A percentile compares a stretch with the other conserved stretches of the same genome.
phyloP scores from a whole-genome alignment of 2,329 filamentous ascomycete genomes.

The Penicillium digitatum region DNA sequence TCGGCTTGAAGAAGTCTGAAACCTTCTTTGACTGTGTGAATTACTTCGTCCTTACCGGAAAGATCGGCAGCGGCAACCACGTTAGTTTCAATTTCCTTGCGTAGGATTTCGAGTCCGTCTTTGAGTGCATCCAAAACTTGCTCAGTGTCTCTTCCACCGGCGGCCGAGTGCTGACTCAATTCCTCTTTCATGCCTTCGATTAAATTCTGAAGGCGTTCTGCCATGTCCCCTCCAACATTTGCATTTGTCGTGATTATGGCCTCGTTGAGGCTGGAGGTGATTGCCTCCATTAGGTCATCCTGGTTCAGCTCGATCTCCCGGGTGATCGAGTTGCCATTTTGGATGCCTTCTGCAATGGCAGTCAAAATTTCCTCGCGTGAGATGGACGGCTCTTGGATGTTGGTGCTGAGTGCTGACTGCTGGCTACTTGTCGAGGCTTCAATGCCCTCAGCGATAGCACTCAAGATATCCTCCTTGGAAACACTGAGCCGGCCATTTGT shows the following conservation, averaged over 20 bases:
- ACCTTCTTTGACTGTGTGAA: slow-evolving; percentile 63
- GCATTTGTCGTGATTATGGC: slow-evolving; percentile 50
- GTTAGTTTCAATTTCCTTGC: slow-evolving; percentile 75
- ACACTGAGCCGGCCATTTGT: not conserved
- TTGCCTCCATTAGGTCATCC: slow-evolving; percentile 56
- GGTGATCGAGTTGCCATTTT: slow-evolving; percentile 42
- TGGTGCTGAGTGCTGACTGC: slow-evolving; percentile 33
- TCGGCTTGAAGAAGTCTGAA: slow-evolving; percentile 60
- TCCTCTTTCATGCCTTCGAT: slow-evolving; percentile 60
- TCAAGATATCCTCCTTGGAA: slow-evolving; percentile 12
- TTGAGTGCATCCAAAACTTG: slow-evolving; percentile 84
- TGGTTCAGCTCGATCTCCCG: slow-evolving; percentile 59
- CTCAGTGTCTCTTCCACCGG: slow-evolving; percentile 76
- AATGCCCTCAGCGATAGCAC: slow-evolving; percentile 22
- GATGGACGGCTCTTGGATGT: slow-evolving; percentile 40
- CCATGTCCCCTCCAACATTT: slow-evolving; percentile 55
- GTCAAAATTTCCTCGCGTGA: slow-evolving; percentile 55
- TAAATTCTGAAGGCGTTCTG: slow-evolving; percentile 56
- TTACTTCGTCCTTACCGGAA: slow-evolving; percentile 71
- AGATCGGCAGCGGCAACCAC: slow-evolving; percentile 68
- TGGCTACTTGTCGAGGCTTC: slow-evolving; percentile 27
- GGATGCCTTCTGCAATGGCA: slow-evolving; percentile 58
- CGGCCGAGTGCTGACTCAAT: slow-evolving; percentile 74
- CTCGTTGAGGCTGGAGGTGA: slow-evolving; percentile 55
- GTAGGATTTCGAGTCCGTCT: slow-evolving; percentile 77